These are phyloP conservation scores for Nakaseomyces uthaithaninus DNA, from an alignment of 1,139 yeast species.

Conservation along the genomic window DNA sequence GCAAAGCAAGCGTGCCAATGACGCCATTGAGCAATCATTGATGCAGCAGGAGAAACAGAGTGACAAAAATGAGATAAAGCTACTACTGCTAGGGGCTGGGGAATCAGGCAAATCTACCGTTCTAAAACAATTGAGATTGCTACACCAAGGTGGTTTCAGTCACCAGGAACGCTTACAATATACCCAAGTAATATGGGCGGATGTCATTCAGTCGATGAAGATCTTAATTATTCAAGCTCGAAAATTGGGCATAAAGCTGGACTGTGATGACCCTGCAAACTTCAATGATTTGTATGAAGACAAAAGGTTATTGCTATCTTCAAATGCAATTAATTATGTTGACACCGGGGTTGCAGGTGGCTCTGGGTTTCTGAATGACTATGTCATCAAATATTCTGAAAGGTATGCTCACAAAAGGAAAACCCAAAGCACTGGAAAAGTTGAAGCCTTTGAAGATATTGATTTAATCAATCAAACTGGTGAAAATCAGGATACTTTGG, in stretches of 20 bases:
- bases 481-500: conserved; percentile 12
- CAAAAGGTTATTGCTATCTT: conserved; percentile 45
- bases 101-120: conserved; percentile 96
- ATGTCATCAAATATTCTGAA: conserved; percentile 55
- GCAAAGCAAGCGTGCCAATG: conserved; percentile 47
- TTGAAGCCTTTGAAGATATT: conserved; percentile 39
- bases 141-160: conserved; percentile 82
- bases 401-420: conserved; percentile 43
- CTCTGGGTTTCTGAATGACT: conserved; percentile 51
- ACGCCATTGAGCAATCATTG: conserved; percentile 60
- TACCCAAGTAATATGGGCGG: conserved; percentile 90
- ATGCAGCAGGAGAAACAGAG: conserved; percentile 42
- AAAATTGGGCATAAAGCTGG: conserved; percentile 48
- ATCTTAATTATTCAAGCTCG: conserved; percentile 68
- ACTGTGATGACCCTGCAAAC: conserved; percentile 45
- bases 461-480: conserved; percentile 2
- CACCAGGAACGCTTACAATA: conserved; percentile 74
- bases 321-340: conserved; percentile 53
- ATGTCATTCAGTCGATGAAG: conserved; percentile 83
- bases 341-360: conserved; percentile 70
- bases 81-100: conserved; percentile 82
- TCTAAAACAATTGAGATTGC: conserved; percentile 78
- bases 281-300: conserved; percentile 39
- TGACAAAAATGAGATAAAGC: conserved; percentile 49
- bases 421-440: conserved; percentile 48